These are phyloP conservation scores for Vaccinium corymbosum DNA, from an alignment of 148 eudicot species.

Conservation along the genomic window DNA sequence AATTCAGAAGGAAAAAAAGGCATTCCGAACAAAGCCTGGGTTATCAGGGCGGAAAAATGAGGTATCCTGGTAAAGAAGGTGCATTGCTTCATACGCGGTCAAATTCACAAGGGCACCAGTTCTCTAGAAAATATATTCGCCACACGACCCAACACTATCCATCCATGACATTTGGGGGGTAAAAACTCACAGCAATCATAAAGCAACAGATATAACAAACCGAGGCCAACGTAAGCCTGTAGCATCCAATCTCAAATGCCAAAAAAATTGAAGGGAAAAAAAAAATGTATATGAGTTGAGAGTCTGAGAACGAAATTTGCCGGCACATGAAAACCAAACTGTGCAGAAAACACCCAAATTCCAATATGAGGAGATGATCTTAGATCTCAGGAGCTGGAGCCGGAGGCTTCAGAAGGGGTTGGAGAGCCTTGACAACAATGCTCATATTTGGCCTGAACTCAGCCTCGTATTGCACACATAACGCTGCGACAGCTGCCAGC, in stretches of 20 bases:
- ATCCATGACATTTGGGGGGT: neutral
- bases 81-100: neutral
- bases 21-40: too few species aligned
- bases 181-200: constrained; percentile 1
- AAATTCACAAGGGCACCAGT: neutral
- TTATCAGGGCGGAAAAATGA: too few species aligned
- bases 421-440: constrained; percentile 47
- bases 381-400: constrained; percentile 21
- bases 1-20: too few species aligned
- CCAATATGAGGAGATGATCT: neutral
- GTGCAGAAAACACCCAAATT: constrained; percentile 1
- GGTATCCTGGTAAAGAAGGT: neutral
- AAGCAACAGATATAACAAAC: neutral
- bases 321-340: constrained; percentile 14
- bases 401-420: constrained; percentile 36
- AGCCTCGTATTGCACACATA: constrained; percentile 55
- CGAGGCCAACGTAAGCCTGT: neutral
- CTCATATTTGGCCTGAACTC: constrained; percentile 56
- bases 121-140: neutral
- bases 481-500: constrained; percentile 63
- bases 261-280: neutral
- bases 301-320: neutral
- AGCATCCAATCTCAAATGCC: neutral
- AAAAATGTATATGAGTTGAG: neutral
- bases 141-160: neutral